Percentiles rank a stretch among this genome's conserved stretches.
phyloP scores from a whole-genome alignment of 306 rosid genomes.

The Acacia crassicarpa region DNA sequence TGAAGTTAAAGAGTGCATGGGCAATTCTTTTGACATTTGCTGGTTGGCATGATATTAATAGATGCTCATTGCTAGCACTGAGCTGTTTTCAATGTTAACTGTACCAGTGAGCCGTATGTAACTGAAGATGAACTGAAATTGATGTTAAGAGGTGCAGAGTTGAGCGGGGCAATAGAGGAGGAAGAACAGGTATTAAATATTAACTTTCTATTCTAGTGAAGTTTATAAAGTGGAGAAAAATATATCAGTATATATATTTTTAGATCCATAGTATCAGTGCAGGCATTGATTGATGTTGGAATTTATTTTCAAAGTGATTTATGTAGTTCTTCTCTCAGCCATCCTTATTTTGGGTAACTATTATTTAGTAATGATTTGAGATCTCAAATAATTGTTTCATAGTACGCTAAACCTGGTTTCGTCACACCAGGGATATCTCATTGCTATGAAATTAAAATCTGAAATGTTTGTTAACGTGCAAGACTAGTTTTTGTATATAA shows the following conservation, averaged over 20 bases:
- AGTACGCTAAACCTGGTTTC: neutral
- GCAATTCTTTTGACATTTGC: neutral
- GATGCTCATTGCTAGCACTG: slow-evolving; percentile 1
- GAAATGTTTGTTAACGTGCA: neutral
- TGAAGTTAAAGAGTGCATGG: neutral
- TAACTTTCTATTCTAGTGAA: slow-evolving; percentile 6
- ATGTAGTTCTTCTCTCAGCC: neutral
- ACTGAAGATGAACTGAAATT: slow-evolving; percentile 96
- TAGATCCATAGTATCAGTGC: neutral
- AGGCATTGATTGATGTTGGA: neutral
- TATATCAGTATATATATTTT: neutral
- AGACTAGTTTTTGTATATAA: neutral
- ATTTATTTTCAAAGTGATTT: neutral
- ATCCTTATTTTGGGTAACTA: neutral
- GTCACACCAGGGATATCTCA: neutral
- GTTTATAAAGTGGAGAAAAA: neutral
- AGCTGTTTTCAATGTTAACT: slow-evolving; percentile 22
- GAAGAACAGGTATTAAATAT: slow-evolving; percentile 88
- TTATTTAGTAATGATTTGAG: neutral
- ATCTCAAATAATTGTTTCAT: neutral
- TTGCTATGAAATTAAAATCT: neutral
- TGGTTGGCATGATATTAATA: neutral
- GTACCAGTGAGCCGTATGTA: slow-evolving; percentile 89
- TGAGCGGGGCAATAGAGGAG: slow-evolving; percentile 99
- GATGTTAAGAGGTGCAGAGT: slow-evolving; percentile 98